These are phyloP conservation scores for Quercus engelmannii DNA, from an alignment of 306 rosid species.

Conservation along the genomic window DNA sequence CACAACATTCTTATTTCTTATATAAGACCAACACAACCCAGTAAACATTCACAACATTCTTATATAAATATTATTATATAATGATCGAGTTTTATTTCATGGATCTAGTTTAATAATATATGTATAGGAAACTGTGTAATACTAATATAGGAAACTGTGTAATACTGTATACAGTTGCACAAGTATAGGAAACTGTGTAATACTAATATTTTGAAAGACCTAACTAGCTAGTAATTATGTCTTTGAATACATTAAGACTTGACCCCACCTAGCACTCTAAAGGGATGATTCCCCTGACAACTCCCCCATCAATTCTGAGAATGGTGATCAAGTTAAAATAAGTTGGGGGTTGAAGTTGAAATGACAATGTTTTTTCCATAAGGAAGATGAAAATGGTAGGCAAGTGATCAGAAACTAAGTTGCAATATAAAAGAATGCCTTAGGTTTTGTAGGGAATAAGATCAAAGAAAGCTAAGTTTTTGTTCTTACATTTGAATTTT, in stretches of 20 bases:
- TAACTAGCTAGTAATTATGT: too few species aligned
- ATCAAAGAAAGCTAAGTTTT: not conserved
- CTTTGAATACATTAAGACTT: too few species aligned
- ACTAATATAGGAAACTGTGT: too few species aligned
- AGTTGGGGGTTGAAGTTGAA: slow-evolving; percentile 52
- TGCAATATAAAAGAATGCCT: not conserved
- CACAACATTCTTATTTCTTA: too few species aligned
- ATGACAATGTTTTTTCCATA: slow-evolving; percentile 26
- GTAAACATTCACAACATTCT: not conserved
- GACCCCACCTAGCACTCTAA: not conserved
- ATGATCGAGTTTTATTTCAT: too few species aligned
- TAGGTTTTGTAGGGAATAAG: not conserved
- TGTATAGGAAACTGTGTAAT: too few species aligned
- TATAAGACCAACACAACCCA: slow-evolving; percentile 2
- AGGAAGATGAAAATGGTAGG: not conserved
- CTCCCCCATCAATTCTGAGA: slow-evolving; percentile 86
- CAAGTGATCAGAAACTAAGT: not conserved
- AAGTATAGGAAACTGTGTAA: too few species aligned
- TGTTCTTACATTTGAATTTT: not conserved
- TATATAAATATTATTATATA: too few species aligned
- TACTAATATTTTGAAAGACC: too few species aligned
- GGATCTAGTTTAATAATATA: too few species aligned
- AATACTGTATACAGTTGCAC: too few species aligned
- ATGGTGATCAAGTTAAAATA: slow-evolving; percentile 56
- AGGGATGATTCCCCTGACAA: slow-evolving; percentile 74